Evolutionary conservation across 192 early-diverging fungal genomes (phyloP), one percentile per base, ranked within the genome.

Genomic region (Entomortierella lignicola): DNA sequence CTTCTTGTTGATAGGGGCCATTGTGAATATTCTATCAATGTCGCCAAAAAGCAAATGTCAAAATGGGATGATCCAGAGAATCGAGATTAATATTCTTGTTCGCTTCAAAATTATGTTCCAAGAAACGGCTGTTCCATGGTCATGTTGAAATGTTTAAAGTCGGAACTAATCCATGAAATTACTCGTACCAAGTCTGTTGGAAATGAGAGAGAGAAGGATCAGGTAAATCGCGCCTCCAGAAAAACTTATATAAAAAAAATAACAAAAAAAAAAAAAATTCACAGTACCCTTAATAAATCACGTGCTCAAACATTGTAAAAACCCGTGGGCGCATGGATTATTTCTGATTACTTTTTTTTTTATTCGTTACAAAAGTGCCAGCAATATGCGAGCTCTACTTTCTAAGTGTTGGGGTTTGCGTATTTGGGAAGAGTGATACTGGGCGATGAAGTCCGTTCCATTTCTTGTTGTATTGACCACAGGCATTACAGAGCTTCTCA

Each of bases 1-100:
- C 90, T 93, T 93, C 85, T 91, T 93, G 66, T 82, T 80, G 72
- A 74, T 72, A 73, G 87, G 84, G 55, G 88, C 85, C 88, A 89
- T 88, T 77, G 69, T 82, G 69, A 63, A 71, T 66, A 69, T 63
- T 68, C 51, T 44, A 2, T 1, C 10, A 37, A 54, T 39, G 60
- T 48, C 47, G 44, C 5, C 12, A 65, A 55, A 41, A 23, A 26
- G 13, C 27, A 66, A 25, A 55, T 12, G 12, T 31, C 17, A 48
- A 21, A 41, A 53, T 39, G 63, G 20, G 31, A 37, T n/a, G 54
- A 57, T 69, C 57, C 57, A 47, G 37, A 60, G 55, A 66, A 18
- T 56, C 50, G 54, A 56, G 39, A 42, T 64, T 41, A 58, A 43
- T 65, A 42, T 42, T 39, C 54, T 15, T 55, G n/a, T 34, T n/a